phyloP scores from a whole-genome alignment of 169 alveolate genomes.

The Theileria parva region DNA sequence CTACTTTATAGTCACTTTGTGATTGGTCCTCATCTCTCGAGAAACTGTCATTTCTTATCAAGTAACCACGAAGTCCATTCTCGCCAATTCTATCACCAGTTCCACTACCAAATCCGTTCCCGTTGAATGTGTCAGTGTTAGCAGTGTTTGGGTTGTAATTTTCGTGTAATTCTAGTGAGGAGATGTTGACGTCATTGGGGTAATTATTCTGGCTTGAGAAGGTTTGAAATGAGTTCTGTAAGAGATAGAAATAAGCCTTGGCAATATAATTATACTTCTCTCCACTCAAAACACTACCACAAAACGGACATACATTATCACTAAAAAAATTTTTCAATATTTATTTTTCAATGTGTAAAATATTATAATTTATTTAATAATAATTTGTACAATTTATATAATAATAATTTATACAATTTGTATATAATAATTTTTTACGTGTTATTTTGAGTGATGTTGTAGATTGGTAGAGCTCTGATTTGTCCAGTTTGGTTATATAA shows the following conservation, averaged over 20 bases:
- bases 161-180: background rate
- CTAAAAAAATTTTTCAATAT: background rate
- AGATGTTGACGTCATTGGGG: slow-evolving; percentile 1
- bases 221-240: slow-evolving; percentile 44
- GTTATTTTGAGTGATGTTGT: slow-evolving; percentile 7
- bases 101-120: background rate
- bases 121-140: background rate
- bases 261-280: slow-evolving; percentile 56
- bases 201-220: background rate
- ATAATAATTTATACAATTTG: background rate
- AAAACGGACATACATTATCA: slow-evolving; percentile 48
- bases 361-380: background rate
- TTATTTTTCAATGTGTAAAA: background rate
- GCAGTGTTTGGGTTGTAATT: too few relatives aligned
- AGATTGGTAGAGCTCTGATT: slow-evolving; percentile 42
- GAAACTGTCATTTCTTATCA: background rate
- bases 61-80: background rate
- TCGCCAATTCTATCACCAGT: background rate
- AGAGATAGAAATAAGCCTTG: slow-evolving; percentile 59
- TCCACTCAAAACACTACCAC: slow-evolving; percentile 50
- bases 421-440: slow-evolving; percentile 16
- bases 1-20: background rate
- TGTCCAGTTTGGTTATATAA: slow-evolving; percentile 43
- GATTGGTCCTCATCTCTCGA: background rate
- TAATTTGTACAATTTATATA: background rate